phyloP scores from a whole-genome alignment of 2,329 filamentous ascomycete genomes.

The Madurella mycetomatis region DNA sequence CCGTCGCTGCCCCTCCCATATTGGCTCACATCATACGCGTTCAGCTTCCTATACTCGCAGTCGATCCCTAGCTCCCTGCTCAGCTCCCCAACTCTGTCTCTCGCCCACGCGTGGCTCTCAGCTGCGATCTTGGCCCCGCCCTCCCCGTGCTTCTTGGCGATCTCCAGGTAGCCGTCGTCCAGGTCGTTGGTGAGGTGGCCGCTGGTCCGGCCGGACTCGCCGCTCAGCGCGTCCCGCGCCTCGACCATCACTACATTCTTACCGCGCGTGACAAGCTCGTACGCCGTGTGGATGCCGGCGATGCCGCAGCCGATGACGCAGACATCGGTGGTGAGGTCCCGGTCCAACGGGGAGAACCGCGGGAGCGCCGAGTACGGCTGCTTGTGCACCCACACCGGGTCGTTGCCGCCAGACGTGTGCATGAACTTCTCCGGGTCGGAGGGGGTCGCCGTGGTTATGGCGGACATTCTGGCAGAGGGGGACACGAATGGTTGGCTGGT shows the following conservation, averaged over 20 bases:
- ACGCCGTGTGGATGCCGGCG: constrained; percentile 47
- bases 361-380: constrained; percentile 43
- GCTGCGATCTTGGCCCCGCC: constrained; percentile 45
- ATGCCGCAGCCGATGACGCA: constrained; percentile 51
- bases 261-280: constrained; percentile 49
- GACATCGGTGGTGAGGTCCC: constrained; percentile 44
- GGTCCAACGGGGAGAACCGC: constrained; percentile 38
- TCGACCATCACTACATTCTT: constrained; percentile 49
- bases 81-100: constrained; percentile 48
- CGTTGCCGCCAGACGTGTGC: constrained; percentile 45
- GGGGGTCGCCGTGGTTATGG: background rate
- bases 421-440: constrained; percentile 22
- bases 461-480: constrained; percentile 1
- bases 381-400: constrained; percentile 50
- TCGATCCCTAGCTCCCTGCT: constrained; percentile 46
- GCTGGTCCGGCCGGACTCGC: constrained; percentile 50
- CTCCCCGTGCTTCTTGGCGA: constrained; percentile 49
- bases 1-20: constrained; percentile 38
- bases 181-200: constrained; percentile 52
- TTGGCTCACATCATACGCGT: constrained; percentile 48
- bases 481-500: constrained; percentile 1
- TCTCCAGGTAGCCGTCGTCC: constrained; percentile 49
- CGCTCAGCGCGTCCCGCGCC: constrained; percentile 49
- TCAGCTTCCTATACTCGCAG: constrained; percentile 51
- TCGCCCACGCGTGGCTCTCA: constrained; percentile 52